Evolutionary conservation across 2,329 filamentous ascomycete species (phyloP), one percentile per base, ranked within the genome.

Genomic region (Pseudogymnoascus sp.): DNA sequence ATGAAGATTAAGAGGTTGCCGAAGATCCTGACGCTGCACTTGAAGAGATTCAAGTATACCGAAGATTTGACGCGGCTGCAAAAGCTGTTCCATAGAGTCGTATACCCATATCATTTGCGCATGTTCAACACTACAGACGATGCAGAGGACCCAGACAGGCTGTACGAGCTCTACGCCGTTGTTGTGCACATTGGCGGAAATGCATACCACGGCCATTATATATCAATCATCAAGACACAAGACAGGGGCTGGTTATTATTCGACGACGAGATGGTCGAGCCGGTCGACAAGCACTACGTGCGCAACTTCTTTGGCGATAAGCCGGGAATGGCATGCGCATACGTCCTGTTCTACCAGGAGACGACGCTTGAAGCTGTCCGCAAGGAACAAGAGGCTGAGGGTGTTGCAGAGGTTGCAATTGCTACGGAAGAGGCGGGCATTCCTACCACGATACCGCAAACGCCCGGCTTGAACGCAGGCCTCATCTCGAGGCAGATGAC

Each of bases 1-100:
- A 99, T 99, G 94, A 99, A 97, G 79, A 93, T 99, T 68, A 97
- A 99, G 78, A 85, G 90, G 60, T 77, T 97, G 70, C 94, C 94
- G 3, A 91, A 90, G 70, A 91, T 99, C 63, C 76, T 99, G 65
- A 92, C 94, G 4, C 77, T 99, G 62, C 94, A 99, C 71, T 76
- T 99, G 64, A 99, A 99, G 76, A 85, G 94, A 61, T 99, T 99
- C 79, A 97, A 97, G 76, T 99, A 97, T 72, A 97, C 93, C 2
- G 94, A 97, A 71, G 93, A 97, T 73, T 84, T 95, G 70, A 94
- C 92, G 66, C 85, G 92, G 60, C 77, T 99, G 64, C 92, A 97
- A 73, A 99, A 99, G 75, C 82, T 99, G 43, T 97, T 97, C 72
- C 93, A 99, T 73, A 84, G 93, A 43, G 94, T 99, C 12, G 91